Base-by-base conservation (phyloP, 1,284 basidiomycete species). In the Amylostereum areolatum region DNA sequence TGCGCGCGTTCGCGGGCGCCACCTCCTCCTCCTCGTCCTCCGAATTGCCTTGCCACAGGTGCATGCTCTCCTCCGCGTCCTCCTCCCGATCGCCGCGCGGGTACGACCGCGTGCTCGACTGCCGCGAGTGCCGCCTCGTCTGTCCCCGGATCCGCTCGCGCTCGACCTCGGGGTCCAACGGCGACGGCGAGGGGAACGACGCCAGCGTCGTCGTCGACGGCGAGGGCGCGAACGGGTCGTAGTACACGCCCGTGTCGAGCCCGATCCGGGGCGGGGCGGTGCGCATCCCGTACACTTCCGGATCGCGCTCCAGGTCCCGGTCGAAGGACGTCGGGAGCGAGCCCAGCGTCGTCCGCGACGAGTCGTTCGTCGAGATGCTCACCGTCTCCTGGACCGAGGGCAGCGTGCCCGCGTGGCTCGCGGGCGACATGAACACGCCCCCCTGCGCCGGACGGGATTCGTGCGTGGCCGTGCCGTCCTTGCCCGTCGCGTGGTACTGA, bases 401-500 rank as follows among this genome's bases (percentile, higher is more conserved):
- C 27, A 11, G 11, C 41, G 5, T 43, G 8, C 41, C n/a, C n/a
- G 25, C 24, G 4, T 28, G 41, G 25, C 30, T 11, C n/a, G 24
- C 24, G 6, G n/a, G 37, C n/a, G 37, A 39, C 27, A 12, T 39
- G 37, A 25, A 24, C 11, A 41, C 39, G 6, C 25, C 41, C 7
- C 39, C 50, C 37, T 33, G 55, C 9, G 71, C 72, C 12, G 63
- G 59, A 47, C 80, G 68, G 50, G 72, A 77, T 52, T 79, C 75
- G 56, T 87, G 84, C 5, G 69, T 80, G 18, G 77, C 77, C 27
- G 59, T 51, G 10, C 69, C 64, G 46, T 69, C 73, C 43, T 42
- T 54, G 39, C 70, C 67, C 25, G 58, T 55, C 7, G 68, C 66
- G 25, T 75, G 77, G 62, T 91, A 91, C 47, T 79, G 78, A 62